These are phyloP conservation scores for Priceomyces medius DNA, from an alignment of 805 yeast species.

Conservation along the genomic window DNA sequence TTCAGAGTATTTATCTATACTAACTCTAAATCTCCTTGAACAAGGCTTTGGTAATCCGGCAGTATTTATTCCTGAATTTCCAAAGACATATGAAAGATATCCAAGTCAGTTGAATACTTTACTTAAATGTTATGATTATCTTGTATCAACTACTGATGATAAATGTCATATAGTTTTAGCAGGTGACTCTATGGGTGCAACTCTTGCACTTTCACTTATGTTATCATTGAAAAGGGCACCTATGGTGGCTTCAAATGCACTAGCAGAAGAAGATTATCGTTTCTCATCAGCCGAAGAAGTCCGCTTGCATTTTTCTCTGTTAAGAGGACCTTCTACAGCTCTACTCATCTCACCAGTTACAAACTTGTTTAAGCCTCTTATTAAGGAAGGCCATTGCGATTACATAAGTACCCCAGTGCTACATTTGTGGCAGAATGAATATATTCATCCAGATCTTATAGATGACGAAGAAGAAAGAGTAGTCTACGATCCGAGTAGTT, in stretches of 20 bases:
- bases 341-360: constrained; percentile 30
- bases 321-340: constrained; percentile 27
- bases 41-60: constrained; percentile 53
- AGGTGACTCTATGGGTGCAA: constrained; percentile 54
- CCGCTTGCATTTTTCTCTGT: not conserved
- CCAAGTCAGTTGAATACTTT: constrained; percentile 25
- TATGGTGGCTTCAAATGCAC: constrained; percentile 18
- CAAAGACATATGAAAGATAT: constrained; percentile 12
- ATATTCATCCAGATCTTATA: not conserved
- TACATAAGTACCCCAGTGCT: constrained; percentile 3
- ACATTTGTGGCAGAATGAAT: constrained; percentile 1
- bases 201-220: constrained; percentile 35
- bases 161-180: constrained; percentile 2
- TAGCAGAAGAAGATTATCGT: not conserved
- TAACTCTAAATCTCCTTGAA: constrained; percentile 40
- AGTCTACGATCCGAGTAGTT: constrained; percentile 27
- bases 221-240: constrained; percentile 11
- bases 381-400: constrained; percentile 8
- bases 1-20: constrained; percentile 42
- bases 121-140: constrained; percentile 29
- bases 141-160: constrained; percentile 10
- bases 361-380: constrained; percentile 4
- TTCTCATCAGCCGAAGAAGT: not conserved
- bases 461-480: not conserved
- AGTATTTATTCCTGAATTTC: constrained; percentile 27